These are phyloP conservation scores for Cladosporium velox DNA, from an alignment of 2,329 filamentous ascomycete genomes.

Conservation along the genomic window DNA sequence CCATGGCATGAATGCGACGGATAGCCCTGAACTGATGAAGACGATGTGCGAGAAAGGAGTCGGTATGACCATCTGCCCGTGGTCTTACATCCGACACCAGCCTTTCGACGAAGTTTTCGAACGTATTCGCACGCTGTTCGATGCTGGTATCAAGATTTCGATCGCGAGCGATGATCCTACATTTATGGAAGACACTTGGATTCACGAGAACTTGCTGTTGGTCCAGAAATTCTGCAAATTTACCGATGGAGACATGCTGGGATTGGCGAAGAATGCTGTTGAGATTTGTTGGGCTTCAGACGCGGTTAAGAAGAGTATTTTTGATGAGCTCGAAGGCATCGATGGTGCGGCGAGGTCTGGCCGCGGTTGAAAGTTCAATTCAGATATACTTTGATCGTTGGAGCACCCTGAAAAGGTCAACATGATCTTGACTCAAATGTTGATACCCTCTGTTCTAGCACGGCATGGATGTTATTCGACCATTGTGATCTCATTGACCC, in stretches of 20 bases:
- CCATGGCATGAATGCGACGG: constrained; percentile 46
- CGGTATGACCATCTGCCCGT: constrained; percentile 47
- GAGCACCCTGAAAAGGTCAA: background rate
- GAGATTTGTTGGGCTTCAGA: constrained; percentile 52
- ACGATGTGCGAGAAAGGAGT: constrained; percentile 38
- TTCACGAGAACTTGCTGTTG: constrained; percentile 51
- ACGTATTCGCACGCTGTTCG: constrained; percentile 47
- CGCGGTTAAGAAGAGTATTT: constrained; percentile 37
- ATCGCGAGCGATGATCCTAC: constrained; percentile 54
- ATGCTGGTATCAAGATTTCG: constrained; percentile 50
- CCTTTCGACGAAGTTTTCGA: constrained; percentile 47
- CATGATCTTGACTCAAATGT: background rate
- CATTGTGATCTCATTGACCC: background rate
- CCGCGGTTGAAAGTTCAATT: background rate
- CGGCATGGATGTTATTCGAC: too few relatives aligned
- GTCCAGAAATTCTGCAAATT: constrained; percentile 46
- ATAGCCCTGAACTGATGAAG: constrained; percentile 38
- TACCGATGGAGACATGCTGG: constrained; percentile 46
- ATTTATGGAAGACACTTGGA: constrained; percentile 54
- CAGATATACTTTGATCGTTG: background rate
- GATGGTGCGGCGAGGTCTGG: background rate
- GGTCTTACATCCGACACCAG: constrained; percentile 47
- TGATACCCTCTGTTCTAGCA: background rate
- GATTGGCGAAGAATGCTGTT: constrained; percentile 46
- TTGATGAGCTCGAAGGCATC: constrained; percentile 17